Percentiles rank a stretch among this genome's conserved stretches.
Conservation (phyloP, 1,284 basidiomycete genomes). For the Austropuccinia psidii region DNA sequence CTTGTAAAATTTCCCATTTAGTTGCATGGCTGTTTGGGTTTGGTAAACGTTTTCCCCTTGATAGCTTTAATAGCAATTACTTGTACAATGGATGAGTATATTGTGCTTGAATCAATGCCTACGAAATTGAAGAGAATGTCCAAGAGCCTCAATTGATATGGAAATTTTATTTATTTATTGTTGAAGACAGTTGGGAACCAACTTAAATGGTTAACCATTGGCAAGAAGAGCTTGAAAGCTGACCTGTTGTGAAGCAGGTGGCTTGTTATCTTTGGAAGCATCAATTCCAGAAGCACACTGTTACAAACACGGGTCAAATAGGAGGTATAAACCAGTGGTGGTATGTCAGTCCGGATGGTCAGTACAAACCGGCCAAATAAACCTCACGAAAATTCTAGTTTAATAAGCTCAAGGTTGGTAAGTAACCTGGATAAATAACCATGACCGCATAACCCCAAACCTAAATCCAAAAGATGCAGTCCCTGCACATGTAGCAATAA, state of each 20-base stretch:
- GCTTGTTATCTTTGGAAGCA: constrained; percentile 89
- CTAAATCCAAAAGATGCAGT: too few relatives aligned
- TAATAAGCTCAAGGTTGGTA: too few relatives aligned
- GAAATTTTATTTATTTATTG: too few relatives aligned
- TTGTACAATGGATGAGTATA: constrained; percentile 83
- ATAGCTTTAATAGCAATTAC: constrained; percentile 72
- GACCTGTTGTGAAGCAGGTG: constrained; percentile 86
- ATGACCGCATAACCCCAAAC: too few relatives aligned
- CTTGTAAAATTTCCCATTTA: constrained; percentile 49
- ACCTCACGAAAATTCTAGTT: too few relatives aligned
- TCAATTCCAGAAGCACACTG: constrained; percentile 67
- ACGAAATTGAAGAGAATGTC: not conserved
- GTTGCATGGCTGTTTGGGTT: constrained; percentile 50
- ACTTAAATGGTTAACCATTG: constrained; percentile 85
- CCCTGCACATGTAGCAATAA: too few relatives aligned
- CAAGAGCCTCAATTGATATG: not conserved
- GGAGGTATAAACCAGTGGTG: too few relatives aligned
- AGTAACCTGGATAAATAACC: too few relatives aligned
- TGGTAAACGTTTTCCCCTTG: constrained; percentile 84
- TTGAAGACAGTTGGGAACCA: too few relatives aligned
- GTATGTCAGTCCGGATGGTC: too few relatives aligned
- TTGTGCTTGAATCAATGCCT: constrained; percentile 69
- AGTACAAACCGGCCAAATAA: too few relatives aligned
- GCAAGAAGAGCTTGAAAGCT: constrained; percentile 94
- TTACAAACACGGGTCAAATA: constrained; percentile 72